phyloP scores from a whole-genome alignment of 1,139 yeast genomes.

The Arxiozyma heterogenica region DNA sequence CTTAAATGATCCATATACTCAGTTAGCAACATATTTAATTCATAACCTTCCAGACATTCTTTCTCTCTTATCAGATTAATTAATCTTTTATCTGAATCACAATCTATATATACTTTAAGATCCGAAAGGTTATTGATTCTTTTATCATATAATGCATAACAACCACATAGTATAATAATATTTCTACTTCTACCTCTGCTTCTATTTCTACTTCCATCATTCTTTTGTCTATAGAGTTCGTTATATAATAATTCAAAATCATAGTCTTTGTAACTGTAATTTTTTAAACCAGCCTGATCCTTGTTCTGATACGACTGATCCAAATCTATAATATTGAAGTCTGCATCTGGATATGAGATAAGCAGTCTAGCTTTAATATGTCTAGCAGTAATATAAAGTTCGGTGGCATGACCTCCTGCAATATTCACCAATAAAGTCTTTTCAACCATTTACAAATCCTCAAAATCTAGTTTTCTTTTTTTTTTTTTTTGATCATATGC shows the following conservation, averaged over 20 bases:
- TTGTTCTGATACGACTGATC: conserved; percentile 22
- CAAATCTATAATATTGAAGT: conserved; percentile 35
- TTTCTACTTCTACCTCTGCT: too few relatives aligned
- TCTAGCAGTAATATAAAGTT: conserved; percentile 30
- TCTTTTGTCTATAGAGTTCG: conserved; percentile 15
- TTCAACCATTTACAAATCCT: neutral
- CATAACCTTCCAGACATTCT: conserved; percentile 8
- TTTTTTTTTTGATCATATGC: too few relatives aligned
- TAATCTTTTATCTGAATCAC: conserved; percentile 77
- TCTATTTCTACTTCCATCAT: neutral
- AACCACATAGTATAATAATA: conserved; percentile 46
- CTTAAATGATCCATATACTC: conserved; percentile 59
- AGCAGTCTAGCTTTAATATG: conserved; percentile 11
- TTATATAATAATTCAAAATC: conserved; percentile 32
- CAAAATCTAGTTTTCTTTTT: neutral
- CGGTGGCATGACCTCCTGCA: conserved; percentile 74
- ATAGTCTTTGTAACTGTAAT: conserved; percentile 28
- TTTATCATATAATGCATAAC: conserved; percentile 67
- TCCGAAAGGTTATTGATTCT: conserved; percentile 50
- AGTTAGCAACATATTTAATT: conserved; percentile 46
- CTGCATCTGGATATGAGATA: neutral
- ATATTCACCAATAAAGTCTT: conserved; percentile 38
- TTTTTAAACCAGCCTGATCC: neutral
- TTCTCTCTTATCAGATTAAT: conserved; percentile 59
- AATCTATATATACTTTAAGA: conserved; percentile 68